These are phyloP conservation scores for Millerozyma miso DNA, from an alignment of 805 yeast species.

Conservation along the genomic window DNA sequence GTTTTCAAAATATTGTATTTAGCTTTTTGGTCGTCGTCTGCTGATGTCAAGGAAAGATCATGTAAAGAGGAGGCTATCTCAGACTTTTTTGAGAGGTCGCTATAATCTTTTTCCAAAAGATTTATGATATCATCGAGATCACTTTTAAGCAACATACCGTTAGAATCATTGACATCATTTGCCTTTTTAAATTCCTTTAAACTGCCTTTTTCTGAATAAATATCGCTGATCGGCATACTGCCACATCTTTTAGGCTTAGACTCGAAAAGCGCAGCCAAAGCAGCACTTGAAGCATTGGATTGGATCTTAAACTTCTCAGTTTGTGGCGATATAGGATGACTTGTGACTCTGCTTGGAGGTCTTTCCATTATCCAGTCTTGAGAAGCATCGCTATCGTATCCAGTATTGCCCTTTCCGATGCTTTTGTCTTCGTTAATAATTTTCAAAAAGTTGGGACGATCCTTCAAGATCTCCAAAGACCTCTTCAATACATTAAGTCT, in stretches of 20 bases:
- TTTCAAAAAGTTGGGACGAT: constrained; percentile 50
- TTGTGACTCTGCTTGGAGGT: background rate
- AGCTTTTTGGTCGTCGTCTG: constrained; percentile 18
- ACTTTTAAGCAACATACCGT: constrained; percentile 11
- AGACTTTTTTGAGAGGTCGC: constrained; percentile 22
- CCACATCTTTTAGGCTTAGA: constrained; percentile 34
- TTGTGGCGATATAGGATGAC: constrained; percentile 11
- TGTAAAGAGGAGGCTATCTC: constrained; percentile 54
- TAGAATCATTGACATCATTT: constrained; percentile 15
- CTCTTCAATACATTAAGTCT: constrained; percentile 70
- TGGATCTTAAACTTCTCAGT: constrained; percentile 28
- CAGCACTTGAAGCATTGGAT: constrained; percentile 43
- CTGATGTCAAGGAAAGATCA: constrained; percentile 49
- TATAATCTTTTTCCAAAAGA: constrained; percentile 40
- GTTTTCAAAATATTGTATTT: constrained; percentile 42
- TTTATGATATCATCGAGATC: constrained; percentile 49
- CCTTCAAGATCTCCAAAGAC: constrained; percentile 68
- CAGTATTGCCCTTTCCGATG: background rate
- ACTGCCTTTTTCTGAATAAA: constrained; percentile 7
- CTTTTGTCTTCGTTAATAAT: constrained; percentile 10
- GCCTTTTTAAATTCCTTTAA: background rate
- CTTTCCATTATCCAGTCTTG: background rate
- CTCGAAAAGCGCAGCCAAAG: constrained; percentile 42
- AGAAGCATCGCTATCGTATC: background rate
- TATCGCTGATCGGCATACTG: constrained; percentile 27